Base-by-base conservation (phyloP, 169 alveolate genomes). In the Plasmodium vivax region DNA sequence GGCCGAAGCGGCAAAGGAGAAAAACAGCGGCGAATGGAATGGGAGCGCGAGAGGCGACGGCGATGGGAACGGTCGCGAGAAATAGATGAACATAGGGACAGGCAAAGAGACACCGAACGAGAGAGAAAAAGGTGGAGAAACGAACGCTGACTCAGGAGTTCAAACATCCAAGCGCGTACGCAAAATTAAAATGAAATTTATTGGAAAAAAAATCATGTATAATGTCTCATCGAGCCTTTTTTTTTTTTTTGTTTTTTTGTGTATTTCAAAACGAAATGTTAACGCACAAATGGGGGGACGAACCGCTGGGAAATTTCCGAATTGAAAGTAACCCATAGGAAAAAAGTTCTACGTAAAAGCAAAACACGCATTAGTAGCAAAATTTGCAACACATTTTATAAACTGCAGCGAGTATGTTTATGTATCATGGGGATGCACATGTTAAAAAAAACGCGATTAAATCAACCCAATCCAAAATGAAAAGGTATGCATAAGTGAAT, bases 41-140 rank as follows among this genome's bases (percentile, higher is more conserved):
- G 38, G 30, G 14, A 34, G 14, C 36, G 32, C 12, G 38, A 62
- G 82, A 56, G 38, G 73, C 43, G 45, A 34, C 38, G 27, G 3
- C 62, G 73, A 16, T 30, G 81, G 73, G 38, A 62, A 27, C 41
- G 16, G 3, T 2, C 58, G 30, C 68, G 45, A 16, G 30, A 68
- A 51, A 54, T 51, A 82, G 90, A 83, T 36, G n/a, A 36, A 83
- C 16, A 68, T n/a, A 83, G 45, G 3, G 83, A 83, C 72, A 83
- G 54, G 51, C 16, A 14, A 14, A 68, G 82, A 34, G 30, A n/a
- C 6, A 16, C 3, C 34, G 58, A 83, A 5, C 58, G 56, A 10
- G 45, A 81, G 51, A 81, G 68, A 81, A 81, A 81, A 81, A 47
- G 68, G 62, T n/a, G 71, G 23, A 81, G 19, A 81, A 47, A 36